Evolutionary conservation across 78 protist species (phyloP).

Genomic region (Dictyostelium brefeldianum): DNA sequence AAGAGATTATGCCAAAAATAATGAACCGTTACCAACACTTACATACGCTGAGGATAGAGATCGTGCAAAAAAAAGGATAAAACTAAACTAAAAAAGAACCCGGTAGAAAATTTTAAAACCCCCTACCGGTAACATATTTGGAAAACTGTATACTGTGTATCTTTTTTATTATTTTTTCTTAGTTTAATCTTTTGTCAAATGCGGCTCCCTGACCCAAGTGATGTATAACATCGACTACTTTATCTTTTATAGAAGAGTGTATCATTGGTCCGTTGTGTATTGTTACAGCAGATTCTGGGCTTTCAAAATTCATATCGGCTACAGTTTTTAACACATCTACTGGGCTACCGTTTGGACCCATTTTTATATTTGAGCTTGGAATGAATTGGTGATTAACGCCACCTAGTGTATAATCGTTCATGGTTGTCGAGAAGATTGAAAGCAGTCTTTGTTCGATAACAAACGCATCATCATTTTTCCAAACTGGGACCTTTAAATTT

Average conservation of each 20-base stretch:
- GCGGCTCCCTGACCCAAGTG: not conserved
- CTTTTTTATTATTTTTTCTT: too few species aligned
- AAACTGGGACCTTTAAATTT: not conserved
- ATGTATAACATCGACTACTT: not conserved
- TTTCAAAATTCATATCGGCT: not conserved
- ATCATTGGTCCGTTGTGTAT: not conserved
- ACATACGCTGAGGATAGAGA: too few species aligned
- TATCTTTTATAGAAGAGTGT: not conserved
- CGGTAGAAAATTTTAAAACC: too few species aligned
- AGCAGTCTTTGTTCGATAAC: not conserved
- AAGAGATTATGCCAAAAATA: too few species aligned
- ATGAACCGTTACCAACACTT: too few species aligned
- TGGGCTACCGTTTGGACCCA: not conserved
- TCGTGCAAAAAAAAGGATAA: too few species aligned
- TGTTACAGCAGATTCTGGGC: not conserved
- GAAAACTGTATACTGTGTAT: too few species aligned
- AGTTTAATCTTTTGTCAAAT: constrained; percentile 1
- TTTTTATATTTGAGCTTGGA: not conserved
- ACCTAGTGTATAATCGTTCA: not conserved
- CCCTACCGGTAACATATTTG: too few species aligned
- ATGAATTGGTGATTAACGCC: not conserved
- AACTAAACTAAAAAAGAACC: too few species aligned
- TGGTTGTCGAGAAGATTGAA: not conserved
- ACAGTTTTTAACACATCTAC: not conserved
- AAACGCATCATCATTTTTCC: constrained; percentile 8